phyloP scores from a whole-genome alignment of 2,329 filamentous ascomycete genomes.

The Penicillium sp. region DNA sequence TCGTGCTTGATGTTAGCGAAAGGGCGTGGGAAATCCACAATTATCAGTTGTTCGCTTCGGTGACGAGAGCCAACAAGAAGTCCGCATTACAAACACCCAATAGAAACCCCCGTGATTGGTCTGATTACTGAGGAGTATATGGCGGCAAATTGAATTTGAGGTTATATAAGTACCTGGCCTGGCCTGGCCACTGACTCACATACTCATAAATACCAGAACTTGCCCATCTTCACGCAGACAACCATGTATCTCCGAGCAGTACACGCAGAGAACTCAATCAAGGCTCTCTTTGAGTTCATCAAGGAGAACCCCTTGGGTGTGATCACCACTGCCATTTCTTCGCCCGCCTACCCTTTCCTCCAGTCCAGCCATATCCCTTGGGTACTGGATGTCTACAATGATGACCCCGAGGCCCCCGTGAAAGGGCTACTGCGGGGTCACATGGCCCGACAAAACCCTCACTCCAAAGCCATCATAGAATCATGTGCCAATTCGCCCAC shows the following conservation, averaged over 20 bases:
- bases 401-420: constrained; percentile 55
- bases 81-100: background rate
- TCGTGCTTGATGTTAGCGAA: background rate
- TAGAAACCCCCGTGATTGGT: background rate
- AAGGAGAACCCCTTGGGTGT: constrained; percentile 65
- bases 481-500: constrained; percentile 31
- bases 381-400: constrained; percentile 61
- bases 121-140: background rate
- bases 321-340: constrained; percentile 65
- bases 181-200: background rate
- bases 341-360: constrained; percentile 53
- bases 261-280: constrained; percentile 58
- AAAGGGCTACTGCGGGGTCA: constrained; percentile 60
- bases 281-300: constrained; percentile 60
- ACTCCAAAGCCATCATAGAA: constrained; percentile 65
- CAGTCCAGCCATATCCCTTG: constrained; percentile 67
- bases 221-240: constrained; percentile 34
- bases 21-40: background rate
- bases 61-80: constrained; percentile 3
- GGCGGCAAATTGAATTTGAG: background rate
- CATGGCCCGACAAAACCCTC: constrained; percentile 66
- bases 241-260: constrained; percentile 62
- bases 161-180: background rate
- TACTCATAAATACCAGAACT: background rate
- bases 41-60: background rate